phyloP scores from a whole-genome alignment of 768 basidiomycete genomes.

The Lactarius hatsudake region DNA sequence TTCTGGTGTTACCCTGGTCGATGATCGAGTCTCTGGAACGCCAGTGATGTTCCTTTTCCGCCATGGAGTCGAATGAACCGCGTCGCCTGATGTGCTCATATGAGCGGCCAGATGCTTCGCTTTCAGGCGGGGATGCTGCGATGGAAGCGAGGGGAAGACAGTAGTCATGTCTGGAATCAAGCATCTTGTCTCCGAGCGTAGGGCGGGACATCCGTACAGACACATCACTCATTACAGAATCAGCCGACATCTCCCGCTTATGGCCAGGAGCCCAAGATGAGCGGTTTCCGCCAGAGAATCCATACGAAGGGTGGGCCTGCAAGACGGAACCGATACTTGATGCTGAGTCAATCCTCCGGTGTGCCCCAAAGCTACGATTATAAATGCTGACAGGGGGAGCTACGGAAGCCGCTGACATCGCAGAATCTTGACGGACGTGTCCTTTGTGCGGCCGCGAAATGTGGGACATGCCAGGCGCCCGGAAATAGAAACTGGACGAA shows the following conservation, averaged over 20 bases:
- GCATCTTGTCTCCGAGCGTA: conserved; percentile 86
- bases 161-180: conserved; percentile 54
- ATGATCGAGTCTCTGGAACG: conserved; percentile 35
- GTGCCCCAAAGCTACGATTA: conserved; percentile 58
- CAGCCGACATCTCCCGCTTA: conserved; percentile 53
- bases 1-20: conserved; percentile 56
- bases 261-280: conserved; percentile 57
- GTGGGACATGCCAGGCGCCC: conserved; percentile 36
- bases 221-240: conserved; percentile 65
- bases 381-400: conserved; percentile 70
- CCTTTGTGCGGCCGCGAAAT: conserved; percentile 38
- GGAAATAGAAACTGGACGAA: conserved; percentile 76
- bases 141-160: conserved; percentile 59
- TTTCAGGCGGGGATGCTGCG: conserved; percentile 60
- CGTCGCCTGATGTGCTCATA: conserved; percentile 36
- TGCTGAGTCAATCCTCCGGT: conserved; percentile 55
- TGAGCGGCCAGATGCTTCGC: conserved; percentile 31
- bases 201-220: conserved; percentile 65
- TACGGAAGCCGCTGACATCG: conserved; percentile 49
- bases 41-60: conserved; percentile 46
- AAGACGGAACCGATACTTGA: conserved; percentile 58
- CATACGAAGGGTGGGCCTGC: conserved; percentile 52
- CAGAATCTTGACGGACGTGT: conserved; percentile 59
- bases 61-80: conserved; percentile 62
- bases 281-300: conserved; percentile 49